A percentile compares a stretch with the other conserved stretches of the same genome.
Conservation (phyloP, 176 grass and related monocot species). For the Pontederia crassipes region DNA sequence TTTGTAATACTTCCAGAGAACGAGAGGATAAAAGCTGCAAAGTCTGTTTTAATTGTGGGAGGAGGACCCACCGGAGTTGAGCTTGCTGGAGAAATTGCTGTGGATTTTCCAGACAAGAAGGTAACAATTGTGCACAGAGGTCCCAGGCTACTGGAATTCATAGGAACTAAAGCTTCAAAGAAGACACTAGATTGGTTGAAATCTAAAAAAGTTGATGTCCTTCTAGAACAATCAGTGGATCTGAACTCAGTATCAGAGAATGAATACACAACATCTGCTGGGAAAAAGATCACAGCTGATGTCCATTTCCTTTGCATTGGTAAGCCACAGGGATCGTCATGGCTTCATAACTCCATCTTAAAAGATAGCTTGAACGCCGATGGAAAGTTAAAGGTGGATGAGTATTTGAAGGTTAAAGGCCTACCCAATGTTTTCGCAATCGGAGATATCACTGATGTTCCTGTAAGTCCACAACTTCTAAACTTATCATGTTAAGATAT, state of each 20-base stretch:
- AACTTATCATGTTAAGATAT: too few relatives aligned
- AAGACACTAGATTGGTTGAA: constrained; percentile 71
- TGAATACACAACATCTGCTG: constrained; percentile 50
- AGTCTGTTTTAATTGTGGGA: constrained; percentile 63
- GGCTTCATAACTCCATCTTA: constrained; percentile 53
- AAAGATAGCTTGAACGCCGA: constrained; percentile 57
- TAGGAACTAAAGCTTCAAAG: constrained; percentile 51
- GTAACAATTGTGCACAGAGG: constrained; percentile 79
- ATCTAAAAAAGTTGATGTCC: constrained; percentile 69
- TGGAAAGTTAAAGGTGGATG: constrained; percentile 68
- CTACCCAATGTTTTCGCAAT: constrained; percentile 58
- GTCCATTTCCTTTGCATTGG: constrained; percentile 67
- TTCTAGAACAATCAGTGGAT: constrained; percentile 63
- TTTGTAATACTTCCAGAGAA: constrained; percentile 25
- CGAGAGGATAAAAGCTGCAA: constrained; percentile 46
- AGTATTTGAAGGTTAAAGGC: constrained; percentile 64
- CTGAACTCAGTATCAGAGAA: constrained; percentile 35
- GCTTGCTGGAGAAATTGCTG: constrained; percentile 74
- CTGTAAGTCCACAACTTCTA: constrained; percentile 28
- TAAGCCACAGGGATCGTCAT: constrained; percentile 55
- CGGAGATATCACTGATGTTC: constrained; percentile 75
- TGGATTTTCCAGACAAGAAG: constrained; percentile 72
- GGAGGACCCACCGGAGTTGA: constrained; percentile 87
- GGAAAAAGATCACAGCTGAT: constrained; percentile 57
- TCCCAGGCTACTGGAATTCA: constrained; percentile 48